These are phyloP conservation scores for Phaeotremella skinneri DNA, from an alignment of 768 basidiomycete genomes.

Conservation along the genomic window DNA sequence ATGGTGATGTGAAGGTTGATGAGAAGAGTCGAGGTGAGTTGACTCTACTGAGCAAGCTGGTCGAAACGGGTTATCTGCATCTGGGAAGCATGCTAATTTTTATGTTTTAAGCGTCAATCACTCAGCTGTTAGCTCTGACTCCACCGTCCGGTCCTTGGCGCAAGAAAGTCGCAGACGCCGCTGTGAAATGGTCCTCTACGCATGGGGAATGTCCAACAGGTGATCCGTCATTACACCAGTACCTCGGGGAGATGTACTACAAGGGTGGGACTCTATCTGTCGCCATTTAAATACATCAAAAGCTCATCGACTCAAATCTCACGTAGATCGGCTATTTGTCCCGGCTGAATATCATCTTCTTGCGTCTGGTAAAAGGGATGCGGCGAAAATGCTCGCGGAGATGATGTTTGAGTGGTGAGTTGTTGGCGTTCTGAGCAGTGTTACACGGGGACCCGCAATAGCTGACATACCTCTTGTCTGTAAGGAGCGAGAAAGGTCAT, in stretches of 20 bases:
- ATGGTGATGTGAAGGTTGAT: conserved; percentile 66
- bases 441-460: background rate
- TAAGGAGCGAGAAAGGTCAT: conserved; percentile 50
- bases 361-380: conserved; percentile 81
- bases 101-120: conserved; percentile 65
- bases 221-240: conserved; percentile 82
- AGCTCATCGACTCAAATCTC: background rate
- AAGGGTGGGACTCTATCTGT: conserved; percentile 36
- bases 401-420: conserved; percentile 77
- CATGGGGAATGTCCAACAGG: conserved; percentile 76
- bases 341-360: conserved; percentile 78
- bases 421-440: background rate
- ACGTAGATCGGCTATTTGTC: conserved; percentile 71
- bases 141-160: conserved; percentile 80
- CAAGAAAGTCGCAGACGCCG: conserved; percentile 80
- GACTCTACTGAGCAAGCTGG: no score
- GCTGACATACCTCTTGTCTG: background rate
- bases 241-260: conserved; percentile 72
- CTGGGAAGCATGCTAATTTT: background rate
- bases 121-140: conserved; percentile 84
- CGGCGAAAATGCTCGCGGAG: conserved; percentile 78
- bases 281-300: background rate
- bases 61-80: background rate
- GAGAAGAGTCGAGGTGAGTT: conserved; percentile 76
- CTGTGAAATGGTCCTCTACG: conserved; percentile 82